phyloP scores from a whole-genome alignment of 768 basidiomycete genomes.

The Leccinum subgranulosum region DNA sequence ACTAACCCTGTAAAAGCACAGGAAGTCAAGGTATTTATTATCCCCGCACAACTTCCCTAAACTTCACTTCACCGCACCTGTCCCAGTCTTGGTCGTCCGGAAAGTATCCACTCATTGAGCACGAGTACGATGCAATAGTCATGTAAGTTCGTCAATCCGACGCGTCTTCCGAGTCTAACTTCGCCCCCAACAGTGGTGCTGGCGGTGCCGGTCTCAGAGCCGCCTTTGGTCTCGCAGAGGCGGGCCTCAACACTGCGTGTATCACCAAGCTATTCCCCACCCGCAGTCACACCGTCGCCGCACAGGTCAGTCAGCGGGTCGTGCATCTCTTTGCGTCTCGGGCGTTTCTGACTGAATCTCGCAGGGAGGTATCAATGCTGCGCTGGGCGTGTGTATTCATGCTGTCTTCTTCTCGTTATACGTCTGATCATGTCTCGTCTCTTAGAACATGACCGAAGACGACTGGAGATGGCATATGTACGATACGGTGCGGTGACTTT shows the following conservation, averaged over 20 bases:
- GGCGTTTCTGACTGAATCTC: conserved; percentile 11
- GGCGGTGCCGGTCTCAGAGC: conserved; percentile 98
- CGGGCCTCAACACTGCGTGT: conserved; percentile 97
- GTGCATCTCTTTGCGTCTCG: background rate
- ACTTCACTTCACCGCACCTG: conserved; percentile 3
- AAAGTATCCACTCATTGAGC: conserved; percentile 96
- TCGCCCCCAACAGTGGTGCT: conserved; percentile 65
- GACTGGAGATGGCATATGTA: conserved; percentile 99
- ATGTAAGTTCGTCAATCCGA: conserved; percentile 63
- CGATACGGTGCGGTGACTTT: conserved; percentile 64
- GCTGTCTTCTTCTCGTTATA: conserved; percentile 4
- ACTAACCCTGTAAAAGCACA: conserved; percentile 77
- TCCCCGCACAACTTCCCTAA: conserved; percentile 6
- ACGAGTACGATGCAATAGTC: conserved; percentile 98
- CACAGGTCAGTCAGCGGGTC: conserved; percentile 58
- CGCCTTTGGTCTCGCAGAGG: conserved; percentile 97
- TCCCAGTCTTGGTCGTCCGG: conserved; percentile 72
- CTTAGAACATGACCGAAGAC: conserved; percentile 97
- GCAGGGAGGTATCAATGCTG: conserved; percentile 97
- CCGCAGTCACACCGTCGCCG: conserved; percentile 97
- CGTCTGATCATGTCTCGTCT: background rate
- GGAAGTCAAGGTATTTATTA: conserved; percentile 63
- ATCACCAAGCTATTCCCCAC: conserved; percentile 99
- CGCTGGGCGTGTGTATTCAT: conserved; percentile 69
- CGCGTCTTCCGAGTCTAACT: conserved; percentile 13